Base-by-base conservation (phyloP, 129 eudicot genomes). In the Calendula officinalis region DNA sequence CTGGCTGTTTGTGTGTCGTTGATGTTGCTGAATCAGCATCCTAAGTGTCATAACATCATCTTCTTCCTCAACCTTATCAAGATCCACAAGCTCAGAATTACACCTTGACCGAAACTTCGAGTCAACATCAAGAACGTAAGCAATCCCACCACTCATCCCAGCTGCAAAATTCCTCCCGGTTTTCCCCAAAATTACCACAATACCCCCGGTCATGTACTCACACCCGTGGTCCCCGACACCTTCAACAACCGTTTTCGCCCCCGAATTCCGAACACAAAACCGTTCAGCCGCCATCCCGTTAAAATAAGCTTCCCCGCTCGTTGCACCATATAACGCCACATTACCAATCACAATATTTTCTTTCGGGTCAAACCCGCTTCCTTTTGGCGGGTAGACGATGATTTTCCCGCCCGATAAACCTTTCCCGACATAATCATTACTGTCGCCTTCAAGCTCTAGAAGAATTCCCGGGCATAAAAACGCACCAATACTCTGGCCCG, bases 151-250 rank as follows among this genome's bases (percentile, higher is more conserved):
- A 56, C 99, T 94, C 99, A 94, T 94, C 7, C 99, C 99, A 9
- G 99, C 99, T 61, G 99, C 99, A 80, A 94, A 94, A 53, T 94
- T 94, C 62, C 99, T 80, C 17, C 99, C 99, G 0, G 97, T 88
- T 79, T 94, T 83, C 1, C 99, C 99, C 27, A 94, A 76, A 41
- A 94, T 89, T 4, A 88, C 95, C 17, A 83, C 95, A 4, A 78
- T 85, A 17, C 99, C 99, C 32, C 99, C 99, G 7, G 99, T 94
- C 99, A 94, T 94, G 72, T 94, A 94, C 74, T 94, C 99, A 47
- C 99, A 94, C 6, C 99, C 99, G 50, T 94, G 99, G 63, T 94
- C 99, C 40, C 99, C 99, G 50, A 94, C 95, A 42, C 99, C 99
- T 81, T 94, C 99, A 11, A 94, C 99, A 9, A 94, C 99, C 2